Percentiles rank a stretch among this genome's conserved stretches.
Conservation (phyloP, 768 basidiomycete species). For the Sistotremastrum suecicum region DNA sequence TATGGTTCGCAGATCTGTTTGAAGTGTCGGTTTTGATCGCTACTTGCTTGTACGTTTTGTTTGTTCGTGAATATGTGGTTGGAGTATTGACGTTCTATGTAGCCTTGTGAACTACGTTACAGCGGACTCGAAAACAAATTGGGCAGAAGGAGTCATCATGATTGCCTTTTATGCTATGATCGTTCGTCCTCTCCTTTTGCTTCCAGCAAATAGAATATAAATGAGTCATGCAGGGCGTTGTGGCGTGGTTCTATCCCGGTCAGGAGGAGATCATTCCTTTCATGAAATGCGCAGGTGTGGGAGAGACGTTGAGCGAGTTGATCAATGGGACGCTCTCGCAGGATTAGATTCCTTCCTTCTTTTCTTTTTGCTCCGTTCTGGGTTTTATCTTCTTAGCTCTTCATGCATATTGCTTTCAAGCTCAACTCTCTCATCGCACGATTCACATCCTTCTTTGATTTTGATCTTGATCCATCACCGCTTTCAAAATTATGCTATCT, state of each 20-base stretch:
- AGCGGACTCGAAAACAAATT: conserved; percentile 66
- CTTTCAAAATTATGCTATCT: no score
- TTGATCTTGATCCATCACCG: no score
- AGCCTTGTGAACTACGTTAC: conserved; percentile 65
- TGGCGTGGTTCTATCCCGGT: conserved; percentile 54
- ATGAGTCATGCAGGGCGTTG: conserved; percentile 29
- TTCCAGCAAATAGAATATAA: not conserved
- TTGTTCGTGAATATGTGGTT: no score
- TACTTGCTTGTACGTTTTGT: conserved; percentile 41
- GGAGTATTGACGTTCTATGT: no score
- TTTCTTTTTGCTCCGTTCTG: no score
- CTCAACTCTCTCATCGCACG: no score
- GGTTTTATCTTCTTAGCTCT: no score
- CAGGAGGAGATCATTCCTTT: conserved; percentile 33
- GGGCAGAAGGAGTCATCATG: conserved; percentile 59
- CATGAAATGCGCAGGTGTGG: conserved; percentile 28
- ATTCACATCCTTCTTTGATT: no score
- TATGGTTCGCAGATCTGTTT: conserved; percentile 37
- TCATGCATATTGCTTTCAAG: no score
- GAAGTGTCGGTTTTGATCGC: conserved; percentile 53
- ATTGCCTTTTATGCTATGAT: conserved; percentile 57
- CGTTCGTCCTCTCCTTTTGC: conserved; percentile 18
- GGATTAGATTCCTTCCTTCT: no score
- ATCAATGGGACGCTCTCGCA: no score
- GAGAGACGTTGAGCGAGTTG: conserved; percentile 11